Percentiles rank a stretch among this genome's conserved stretches.
Evolutionary conservation across 73 alveolate genomes (phyloP).

Genomic region (Paraurostyla sp.): DNA sequence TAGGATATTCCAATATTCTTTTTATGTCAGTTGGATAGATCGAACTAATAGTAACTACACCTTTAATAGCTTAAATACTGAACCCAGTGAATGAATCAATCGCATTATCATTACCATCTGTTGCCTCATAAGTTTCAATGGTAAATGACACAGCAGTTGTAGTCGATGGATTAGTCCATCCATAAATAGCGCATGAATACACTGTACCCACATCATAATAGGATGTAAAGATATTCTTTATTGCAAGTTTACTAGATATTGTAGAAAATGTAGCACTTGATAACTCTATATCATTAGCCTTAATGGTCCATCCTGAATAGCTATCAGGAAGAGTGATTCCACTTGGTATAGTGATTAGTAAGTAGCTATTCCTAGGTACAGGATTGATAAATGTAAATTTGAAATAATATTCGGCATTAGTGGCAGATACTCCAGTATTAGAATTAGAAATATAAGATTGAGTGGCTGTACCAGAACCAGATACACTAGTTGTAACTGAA

Average conservation of each 20-base stretch:
- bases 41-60: background rate
- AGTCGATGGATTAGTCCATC: slow-evolving; percentile 37
- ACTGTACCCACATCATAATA: background rate
- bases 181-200: background rate
- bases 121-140: background rate
- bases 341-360: background rate
- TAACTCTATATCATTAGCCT: background rate
- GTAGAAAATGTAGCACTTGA: slow-evolving; percentile 4
- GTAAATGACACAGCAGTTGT: slow-evolving; percentile 14
- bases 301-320: background rate
- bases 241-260: background rate
- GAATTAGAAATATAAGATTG: background rate
- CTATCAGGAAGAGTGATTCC: background rate
- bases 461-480: background rate
- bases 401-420: slow-evolving; percentile 28
- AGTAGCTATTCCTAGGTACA: background rate
- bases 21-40: background rate
- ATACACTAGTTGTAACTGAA: background rate
- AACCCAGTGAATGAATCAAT: slow-evolving; percentile 18
- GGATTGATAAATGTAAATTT: slow-evolving; percentile 30
- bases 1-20: background rate
- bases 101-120: background rate
- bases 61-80: background rate
- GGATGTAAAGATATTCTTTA: background rate
- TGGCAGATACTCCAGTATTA: background rate